These are phyloP conservation scores for Cichorium intybus DNA, from an alignment of 140 eudicot genomes.

Conservation along the genomic window DNA sequence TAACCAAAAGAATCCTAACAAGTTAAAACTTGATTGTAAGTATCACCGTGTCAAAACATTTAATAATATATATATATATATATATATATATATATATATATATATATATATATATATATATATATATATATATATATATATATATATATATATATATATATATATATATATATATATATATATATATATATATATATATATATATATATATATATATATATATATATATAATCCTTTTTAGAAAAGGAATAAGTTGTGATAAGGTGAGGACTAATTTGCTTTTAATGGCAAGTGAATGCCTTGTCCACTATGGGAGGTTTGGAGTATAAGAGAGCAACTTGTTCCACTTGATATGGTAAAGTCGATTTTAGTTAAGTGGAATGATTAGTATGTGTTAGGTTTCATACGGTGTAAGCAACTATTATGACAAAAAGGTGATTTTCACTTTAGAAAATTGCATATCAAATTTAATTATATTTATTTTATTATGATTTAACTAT, in stretches of 20 bases:
- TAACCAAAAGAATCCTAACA: background rate
- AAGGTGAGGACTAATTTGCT: conserved; percentile 12
- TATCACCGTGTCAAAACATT: background rate
- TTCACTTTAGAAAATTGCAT: conserved; percentile 4
- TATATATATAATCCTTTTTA: background rate
- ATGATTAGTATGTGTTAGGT: conserved; percentile 25
- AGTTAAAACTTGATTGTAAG: background rate
- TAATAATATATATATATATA: background rate
- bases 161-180: no score
- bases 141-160: background rate
- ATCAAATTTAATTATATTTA: background rate
- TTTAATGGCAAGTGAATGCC: conserved; percentile 10
- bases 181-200: background rate
- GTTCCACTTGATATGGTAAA: conserved; percentile 20
- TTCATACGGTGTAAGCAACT: conserved; percentile 17
- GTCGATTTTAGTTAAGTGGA: conserved; percentile 14
- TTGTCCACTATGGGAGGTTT: conserved; percentile 2
- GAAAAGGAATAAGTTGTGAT: background rate
- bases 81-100: background rate
- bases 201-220: background rate
- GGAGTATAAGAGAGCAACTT: conserved; percentile 9
- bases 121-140: background rate
- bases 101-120: background rate
- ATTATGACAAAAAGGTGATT: conserved; percentile 8
- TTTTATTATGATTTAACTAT: background rate